Evolutionary conservation across 2,329 filamentous ascomycete species (phyloP), one percentile per base, ranked within the genome.

Genomic region (Nemania serpens): DNA sequence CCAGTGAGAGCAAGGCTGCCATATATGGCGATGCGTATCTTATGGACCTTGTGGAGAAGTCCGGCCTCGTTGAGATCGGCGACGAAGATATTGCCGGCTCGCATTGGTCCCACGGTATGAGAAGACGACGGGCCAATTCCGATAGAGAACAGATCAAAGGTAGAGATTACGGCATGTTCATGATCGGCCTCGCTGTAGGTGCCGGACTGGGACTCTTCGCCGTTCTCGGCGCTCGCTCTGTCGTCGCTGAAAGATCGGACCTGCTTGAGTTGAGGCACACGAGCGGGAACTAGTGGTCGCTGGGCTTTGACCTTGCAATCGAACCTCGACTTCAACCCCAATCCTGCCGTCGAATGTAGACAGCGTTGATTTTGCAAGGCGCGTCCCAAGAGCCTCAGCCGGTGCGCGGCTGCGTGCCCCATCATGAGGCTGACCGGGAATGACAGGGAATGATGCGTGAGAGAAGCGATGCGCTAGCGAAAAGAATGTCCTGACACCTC

Each of bases 71-170:
- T 73, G 10, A 82, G 70, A 58, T 82, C 80, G 15, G 77, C 73
- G 20, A 82, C 76, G 62, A 82, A 82, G 65, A 82, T 82, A 66
- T 81, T 81, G 36, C 80, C 80, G 6, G 80, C 80, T 17, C 80
- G 78, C 80, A 82, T 82, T 17, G 80, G 80, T 1, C 80, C 80
- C 22, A 82, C 80, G 0, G 80, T 82, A 69, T 82, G 80, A 11
- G 80, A 82, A 1, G 80, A 82, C 0, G 80, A 82, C 11, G 80
- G 80, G 0, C 80, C 80, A 64, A 82, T 82, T 65, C 80, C 80
- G 54, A 82, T 81, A 34, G 79, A 82, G 69, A 82, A 82, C 36
- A 82, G 74, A 67, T 82, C 80, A 63, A 82, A 82, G 0, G 80
- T 79, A 2, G 80, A 82, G 58, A 82, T 82, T 67, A 82, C 80